A percentile compares a stretch with the other conserved stretches of the same genome.
Evolutionary conservation across 371 early-diverging fungal species (phyloP).

Genomic region (Phascolomyces articulosus): DNA sequence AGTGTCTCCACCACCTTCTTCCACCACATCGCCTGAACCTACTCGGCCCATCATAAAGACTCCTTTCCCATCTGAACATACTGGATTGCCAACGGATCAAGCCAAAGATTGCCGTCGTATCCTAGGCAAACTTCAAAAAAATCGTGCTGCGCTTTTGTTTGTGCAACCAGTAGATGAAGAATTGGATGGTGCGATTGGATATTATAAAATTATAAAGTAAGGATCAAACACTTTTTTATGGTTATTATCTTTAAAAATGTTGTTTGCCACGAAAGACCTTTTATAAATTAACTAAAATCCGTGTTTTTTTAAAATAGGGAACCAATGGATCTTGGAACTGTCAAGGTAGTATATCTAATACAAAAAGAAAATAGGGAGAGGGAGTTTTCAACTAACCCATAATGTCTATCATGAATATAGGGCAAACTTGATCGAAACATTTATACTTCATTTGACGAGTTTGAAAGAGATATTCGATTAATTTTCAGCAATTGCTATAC

Average conservation of each 20-base stretch:
- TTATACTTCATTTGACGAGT: constrained; percentile 56
- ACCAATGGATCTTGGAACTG: constrained; percentile 96
- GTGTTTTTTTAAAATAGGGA: constrained; percentile 46
- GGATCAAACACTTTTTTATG: too few relatives aligned
- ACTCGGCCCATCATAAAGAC: not conserved
- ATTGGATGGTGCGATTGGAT: constrained; percentile 55
- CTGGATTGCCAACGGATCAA: constrained; percentile 28
- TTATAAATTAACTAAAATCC: too few relatives aligned
- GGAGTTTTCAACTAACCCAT: constrained; percentile 77
- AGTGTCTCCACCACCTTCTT: constrained; percentile 14
- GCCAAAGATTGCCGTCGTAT: constrained; percentile 38
- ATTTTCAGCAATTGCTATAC: constrained; percentile 60
- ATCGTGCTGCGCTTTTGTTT: constrained; percentile 63
- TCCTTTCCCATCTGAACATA: not conserved
- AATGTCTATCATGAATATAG: constrained; percentile 47
- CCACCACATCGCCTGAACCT: constrained; percentile 13
- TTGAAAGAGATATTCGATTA: constrained; percentile 69
- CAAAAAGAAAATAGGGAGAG: constrained; percentile 80
- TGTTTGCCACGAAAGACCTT: too few relatives aligned
- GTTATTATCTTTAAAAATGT: too few relatives aligned
- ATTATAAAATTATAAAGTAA: constrained; percentile 40
- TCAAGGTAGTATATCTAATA: constrained; percentile 30
- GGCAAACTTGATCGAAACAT: constrained; percentile 68
- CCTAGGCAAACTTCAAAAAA: constrained; percentile 59
- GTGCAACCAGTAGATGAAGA: constrained; percentile 66